Base-by-base conservation (phyloP, 768 basidiomycete genomes). In the Pleurotus eryngii region DNA sequence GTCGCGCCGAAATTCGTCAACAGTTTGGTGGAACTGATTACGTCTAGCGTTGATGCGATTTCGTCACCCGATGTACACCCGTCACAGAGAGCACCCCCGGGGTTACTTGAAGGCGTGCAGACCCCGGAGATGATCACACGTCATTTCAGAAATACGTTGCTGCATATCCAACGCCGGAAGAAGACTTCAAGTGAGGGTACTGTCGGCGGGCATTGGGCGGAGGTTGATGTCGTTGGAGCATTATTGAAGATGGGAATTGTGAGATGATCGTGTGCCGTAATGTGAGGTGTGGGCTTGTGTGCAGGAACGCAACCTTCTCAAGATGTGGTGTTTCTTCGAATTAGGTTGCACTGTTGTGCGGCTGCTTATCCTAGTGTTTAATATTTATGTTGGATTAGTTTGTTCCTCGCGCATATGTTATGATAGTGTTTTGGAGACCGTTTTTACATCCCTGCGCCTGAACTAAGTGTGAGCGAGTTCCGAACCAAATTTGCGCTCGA, bases 1-100 rank as follows among this genome's bases (percentile, higher is more conserved):
- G 81, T 96, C 56, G 94, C 95, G 27, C 86, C 96, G 9, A 97
- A 97, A 76, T 98, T 96, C 64, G 88, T 98, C 60, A 98, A 96
- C 72, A 93, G 90, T 59, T 83, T 99, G 45, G 94, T 98, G 15
- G 96, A 98, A 65, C 81, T 98, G 17, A 95, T 99, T 70, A 92
- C 93, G 1, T 88, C 90, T 5, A 93, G 90, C 65, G 94, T 98
- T 68, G 97, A 99, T 74, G 86, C 83, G 60, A 92, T 98, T 64
- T 82, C 88, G 38, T 89, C 90, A 0, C 86, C 89, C 15, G 92
- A 95, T 66, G 84, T 94, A 2, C 93, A 96, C 65, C 91, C 94
- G 0, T 87, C 92, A 0, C 87, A 92, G 63, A 86, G 92, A 22
- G 90, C 91, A 22, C 89, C 90, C 2, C 87, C 90, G 5, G 95